Evolutionary conservation across 768 basidiomycete genomes (phyloP).

Genomic region (Panus rudis): DNA sequence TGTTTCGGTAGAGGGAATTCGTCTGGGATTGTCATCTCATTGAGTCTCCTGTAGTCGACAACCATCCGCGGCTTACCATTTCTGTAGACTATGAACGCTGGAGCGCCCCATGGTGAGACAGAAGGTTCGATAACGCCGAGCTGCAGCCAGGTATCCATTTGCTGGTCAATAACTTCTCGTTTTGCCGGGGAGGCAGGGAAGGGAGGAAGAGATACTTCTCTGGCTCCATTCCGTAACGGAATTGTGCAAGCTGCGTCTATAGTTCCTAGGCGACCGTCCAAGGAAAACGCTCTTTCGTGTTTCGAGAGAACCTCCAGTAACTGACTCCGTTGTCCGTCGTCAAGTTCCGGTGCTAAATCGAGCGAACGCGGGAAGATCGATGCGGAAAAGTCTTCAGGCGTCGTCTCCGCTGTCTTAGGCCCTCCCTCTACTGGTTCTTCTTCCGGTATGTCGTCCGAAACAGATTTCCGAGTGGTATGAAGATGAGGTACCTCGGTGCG

Average conservation of each 20-base stretch:
- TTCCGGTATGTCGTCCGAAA: constrained; percentile 1
- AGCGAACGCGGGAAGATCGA: not conserved
- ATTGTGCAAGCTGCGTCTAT: constrained; percentile 11
- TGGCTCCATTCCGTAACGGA: constrained; percentile 8
- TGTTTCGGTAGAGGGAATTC: constrained; percentile 16
- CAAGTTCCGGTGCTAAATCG: not conserved
- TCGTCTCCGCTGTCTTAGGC: constrained; percentile 23
- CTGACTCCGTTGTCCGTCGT: not conserved
- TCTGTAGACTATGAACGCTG: constrained; percentile 27
- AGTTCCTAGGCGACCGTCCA: constrained; percentile 19
- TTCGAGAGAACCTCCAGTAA: constrained; percentile 5
- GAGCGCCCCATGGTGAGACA: constrained; percentile 29
- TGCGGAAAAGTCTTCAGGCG: constrained; percentile 9
- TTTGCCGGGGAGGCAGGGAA: constrained; percentile 19
- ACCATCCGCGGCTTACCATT: constrained; percentile 30
- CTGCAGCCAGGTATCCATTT: constrained; percentile 11
- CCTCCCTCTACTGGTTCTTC: constrained; percentile 22
- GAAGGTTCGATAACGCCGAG: constrained; percentile 34
- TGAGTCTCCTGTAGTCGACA: constrained; percentile 27
- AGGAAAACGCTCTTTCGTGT: constrained; percentile 13
- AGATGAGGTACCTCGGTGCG: not conserved
- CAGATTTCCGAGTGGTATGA: not conserved
- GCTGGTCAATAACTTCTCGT: constrained; percentile 14
- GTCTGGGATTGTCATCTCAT: constrained; percentile 16
- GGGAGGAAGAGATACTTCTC: constrained; percentile 13